Base-by-base conservation (phyloP, 306 rosid species). In the Macrotyloma uniflorum region DNA sequence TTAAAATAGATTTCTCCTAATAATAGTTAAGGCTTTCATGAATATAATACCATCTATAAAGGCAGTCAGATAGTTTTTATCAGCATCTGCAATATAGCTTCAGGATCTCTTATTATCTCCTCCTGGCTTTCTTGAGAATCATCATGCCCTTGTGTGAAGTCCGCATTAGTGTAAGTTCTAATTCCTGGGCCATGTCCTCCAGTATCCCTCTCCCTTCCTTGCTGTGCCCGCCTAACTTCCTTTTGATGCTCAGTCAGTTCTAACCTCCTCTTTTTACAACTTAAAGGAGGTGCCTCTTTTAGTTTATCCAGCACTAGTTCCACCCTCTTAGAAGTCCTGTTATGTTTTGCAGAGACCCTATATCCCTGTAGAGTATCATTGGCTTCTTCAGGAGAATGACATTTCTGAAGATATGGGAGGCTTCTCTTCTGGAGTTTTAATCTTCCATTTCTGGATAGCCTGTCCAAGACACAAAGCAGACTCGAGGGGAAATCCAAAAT, bases 161-260 rank as follows among this genome's bases (percentile, higher is more conserved):
- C 97, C 20, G 84, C 83, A 54, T 76, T 88, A 3, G 93, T 92
- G 76, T 90, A 90, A 51, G 96, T 94, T 82, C 83, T 71, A 70
- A 90, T 70, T 38, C 98, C 98, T 0, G 87, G 90, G 82, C 95
- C 97, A 24, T 89, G 96, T 26, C 98, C 90, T 38, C 84, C 88
- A 38, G 63, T 80, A 61, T 92, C 93, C 82, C 84, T 75, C 33
- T 81, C 87, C 85, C 82, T 87, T 59, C 96, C 97, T 86, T 86
- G 92, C 26, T 94, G 97, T 7, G 97, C 97, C 71, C 90, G 69
- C 79, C 88, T 78, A 3, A 90, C 93, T 84, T 94, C 97, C 89
- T 80, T 90, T 67, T 94, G 94, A 89, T 87, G 97, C 78, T 92
- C 91, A 0, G 97, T 94, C 54, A 88, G 59, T 67, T 91, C 94